Base-by-base conservation (phyloP, 306 rosid species). In the Acmispon strigosus region DNA sequence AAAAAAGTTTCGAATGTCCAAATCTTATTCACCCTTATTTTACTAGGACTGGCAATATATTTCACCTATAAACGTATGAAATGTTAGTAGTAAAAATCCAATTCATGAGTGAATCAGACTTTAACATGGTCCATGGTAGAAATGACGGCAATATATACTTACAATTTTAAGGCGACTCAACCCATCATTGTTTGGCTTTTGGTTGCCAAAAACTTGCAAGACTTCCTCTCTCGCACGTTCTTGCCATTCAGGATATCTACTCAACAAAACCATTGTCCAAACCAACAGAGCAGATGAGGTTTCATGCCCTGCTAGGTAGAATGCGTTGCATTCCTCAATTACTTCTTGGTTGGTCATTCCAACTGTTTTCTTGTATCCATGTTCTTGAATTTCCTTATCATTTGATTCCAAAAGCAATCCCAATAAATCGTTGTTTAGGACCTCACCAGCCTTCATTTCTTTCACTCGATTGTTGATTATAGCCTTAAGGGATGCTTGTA, bases 271-370 rank as follows among this genome's bases (percentile, higher is more conserved):
- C 79, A 88, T 73, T 3, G 91, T 86, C 89, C 87, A 88, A 47
- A 84, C 75, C 9, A 88, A 81, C 37, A 86, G 44, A 10, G 8
- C 62, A 2, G 90, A 73, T 1, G 89, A 86, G 18, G 94, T 86
- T 10, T 86, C 94, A 47, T 88, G 87, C 8, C 90, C 90, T 2
- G 84, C 88, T 44, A 86, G 36, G 78, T 81, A 86, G 69, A 86
- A 84, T n/a, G 63, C 12, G 37, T 84, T 84, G 77, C 87, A 88
- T 57, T 88, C 91, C 6, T 71, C 79, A 0, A 86, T 67, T 3
- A 89, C 81, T 2, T 89, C 89, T 9, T 84, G 54, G 16, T 67
- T 42, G 9, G 42, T 81, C 84, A 88, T 70, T 14, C 90, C 88
- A 34, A 42, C 54, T 5, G 72, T 68, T 62, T 83, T 87, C 0